phyloP scores from a whole-genome alignment of 1,284 basidiomycete species.

The Cutaneotrichosporon mucoides region DNA sequence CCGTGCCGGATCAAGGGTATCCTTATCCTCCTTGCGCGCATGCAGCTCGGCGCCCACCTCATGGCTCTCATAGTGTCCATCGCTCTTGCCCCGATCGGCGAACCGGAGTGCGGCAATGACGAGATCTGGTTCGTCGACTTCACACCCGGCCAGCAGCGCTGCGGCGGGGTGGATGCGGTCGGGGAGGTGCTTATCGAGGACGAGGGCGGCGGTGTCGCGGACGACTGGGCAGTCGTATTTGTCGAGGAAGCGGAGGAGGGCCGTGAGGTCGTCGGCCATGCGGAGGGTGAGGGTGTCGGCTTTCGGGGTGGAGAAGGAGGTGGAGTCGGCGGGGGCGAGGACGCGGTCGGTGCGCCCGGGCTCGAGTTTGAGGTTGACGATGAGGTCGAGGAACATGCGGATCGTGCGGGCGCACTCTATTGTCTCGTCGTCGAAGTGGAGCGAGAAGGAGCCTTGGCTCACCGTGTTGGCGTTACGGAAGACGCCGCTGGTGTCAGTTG shows the following conservation, averaged over 20 bases:
- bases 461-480: background rate
- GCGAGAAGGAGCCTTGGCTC: background rate
- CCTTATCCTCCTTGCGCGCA: background rate
- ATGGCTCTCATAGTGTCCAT: slow-evolving; percentile 2
- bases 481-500: slow-evolving; percentile 1
- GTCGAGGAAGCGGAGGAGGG: background rate
- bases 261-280: background rate
- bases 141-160: background rate
- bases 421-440: slow-evolving; percentile 1
- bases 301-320: background rate
- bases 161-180: background rate
- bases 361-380: background rate
- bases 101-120: background rate
- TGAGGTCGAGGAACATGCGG: slow-evolving; percentile 1
- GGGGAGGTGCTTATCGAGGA: background rate
- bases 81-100: background rate
- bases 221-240: slow-evolving; percentile 8
- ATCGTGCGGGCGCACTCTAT: background rate
- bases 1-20: background rate
- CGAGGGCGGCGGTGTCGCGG: background rate
- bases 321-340: background rate
- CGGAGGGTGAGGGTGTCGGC: background rate
- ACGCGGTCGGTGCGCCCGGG: background rate
- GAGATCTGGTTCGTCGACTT: background rate
- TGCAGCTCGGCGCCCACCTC: background rate